Evolutionary conservation across 768 basidiomycete genomes (phyloP).

Genomic region (Sutorius australiensis): DNA sequence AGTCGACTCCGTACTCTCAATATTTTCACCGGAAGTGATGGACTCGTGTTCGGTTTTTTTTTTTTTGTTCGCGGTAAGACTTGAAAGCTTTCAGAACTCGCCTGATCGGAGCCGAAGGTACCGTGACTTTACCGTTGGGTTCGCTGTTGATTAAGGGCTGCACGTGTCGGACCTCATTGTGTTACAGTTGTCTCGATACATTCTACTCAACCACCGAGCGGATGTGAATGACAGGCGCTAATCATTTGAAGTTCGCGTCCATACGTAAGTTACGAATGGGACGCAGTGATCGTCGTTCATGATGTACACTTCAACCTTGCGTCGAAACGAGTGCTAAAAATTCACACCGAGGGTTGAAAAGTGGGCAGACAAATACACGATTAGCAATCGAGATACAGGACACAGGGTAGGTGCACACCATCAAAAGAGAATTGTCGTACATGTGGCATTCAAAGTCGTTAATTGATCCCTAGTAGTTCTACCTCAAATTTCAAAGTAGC

Average conservation of each 20-base stretch:
- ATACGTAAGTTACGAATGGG: neutral
- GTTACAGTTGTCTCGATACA: too few species aligned
- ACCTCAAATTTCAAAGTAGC: conserved; percentile 78
- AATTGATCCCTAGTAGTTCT: conserved; percentile 71
- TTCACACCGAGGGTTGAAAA: neutral
- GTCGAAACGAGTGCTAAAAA: neutral
- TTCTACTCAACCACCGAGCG: too few species aligned
- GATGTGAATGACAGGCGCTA: neutral
- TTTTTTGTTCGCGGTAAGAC: neutral
- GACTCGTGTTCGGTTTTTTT: neutral
- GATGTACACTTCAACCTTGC: neutral
- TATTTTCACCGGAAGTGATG: neutral
- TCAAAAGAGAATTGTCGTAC: conserved; percentile 18
- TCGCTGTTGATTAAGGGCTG: neutral
- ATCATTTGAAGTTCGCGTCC: neutral
- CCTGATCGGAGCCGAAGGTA: too few species aligned
- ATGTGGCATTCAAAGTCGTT: conserved; percentile 19
- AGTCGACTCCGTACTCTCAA: neutral
- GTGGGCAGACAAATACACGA: conserved; percentile 15
- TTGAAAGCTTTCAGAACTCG: neutral
- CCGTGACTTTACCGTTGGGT: too few species aligned
- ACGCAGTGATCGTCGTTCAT: neutral
- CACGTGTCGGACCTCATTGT: too few species aligned
- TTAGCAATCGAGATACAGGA: conserved; percentile 24
- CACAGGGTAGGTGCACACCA: conserved; percentile 21